A percentile compares a stretch with the other conserved stretches of the same genome.
Conservation (phyloP, 2,329 filamentous ascomycete species). For the Aureobasidium vineae region DNA sequence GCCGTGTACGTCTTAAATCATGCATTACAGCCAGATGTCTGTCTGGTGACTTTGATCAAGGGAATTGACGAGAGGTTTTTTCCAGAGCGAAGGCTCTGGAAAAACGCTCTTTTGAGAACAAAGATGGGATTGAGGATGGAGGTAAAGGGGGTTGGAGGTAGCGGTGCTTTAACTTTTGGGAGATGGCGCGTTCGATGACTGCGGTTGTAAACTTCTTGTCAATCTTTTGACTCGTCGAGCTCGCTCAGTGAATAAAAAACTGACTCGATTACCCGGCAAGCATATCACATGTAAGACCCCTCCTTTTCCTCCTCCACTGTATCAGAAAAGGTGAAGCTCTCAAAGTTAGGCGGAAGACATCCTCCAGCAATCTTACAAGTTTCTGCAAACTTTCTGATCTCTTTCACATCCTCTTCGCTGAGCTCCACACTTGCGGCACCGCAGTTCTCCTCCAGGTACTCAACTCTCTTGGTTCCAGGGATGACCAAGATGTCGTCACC, state of each 20-base stretch:
- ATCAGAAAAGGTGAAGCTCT: conserved; percentile 40
- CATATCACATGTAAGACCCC: too few species aligned
- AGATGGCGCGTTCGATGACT: too few species aligned
- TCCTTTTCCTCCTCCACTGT: conserved; percentile 35
- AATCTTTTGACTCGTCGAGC: too few species aligned
- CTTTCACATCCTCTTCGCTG: conserved; percentile 33
- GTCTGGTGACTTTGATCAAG: background rate
- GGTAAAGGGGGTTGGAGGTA: too few species aligned
- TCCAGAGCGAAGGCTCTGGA: background rate
- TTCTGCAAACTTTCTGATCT: conserved; percentile 36
- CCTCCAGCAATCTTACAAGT: conserved; percentile 37
- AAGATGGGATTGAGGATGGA: too few species aligned
- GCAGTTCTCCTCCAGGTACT: conserved; percentile 35
- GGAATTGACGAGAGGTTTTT: background rate
- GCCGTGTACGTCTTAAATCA: background rate
- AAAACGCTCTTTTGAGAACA: too few species aligned
- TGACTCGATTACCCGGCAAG: too few species aligned
- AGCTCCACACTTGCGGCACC: conserved; percentile 32
- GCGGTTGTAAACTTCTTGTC: too few species aligned
- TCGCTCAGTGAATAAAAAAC: too few species aligned
- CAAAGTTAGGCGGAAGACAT: conserved; percentile 42
- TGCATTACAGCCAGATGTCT: background rate
- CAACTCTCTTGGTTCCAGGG: conserved; percentile 34
- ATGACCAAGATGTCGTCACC: conserved; percentile 34
- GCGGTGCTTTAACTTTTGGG: too few species aligned